Conservation (phyloP, 2,329 filamentous ascomycete species). For the Ascochyta fabae region DNA sequence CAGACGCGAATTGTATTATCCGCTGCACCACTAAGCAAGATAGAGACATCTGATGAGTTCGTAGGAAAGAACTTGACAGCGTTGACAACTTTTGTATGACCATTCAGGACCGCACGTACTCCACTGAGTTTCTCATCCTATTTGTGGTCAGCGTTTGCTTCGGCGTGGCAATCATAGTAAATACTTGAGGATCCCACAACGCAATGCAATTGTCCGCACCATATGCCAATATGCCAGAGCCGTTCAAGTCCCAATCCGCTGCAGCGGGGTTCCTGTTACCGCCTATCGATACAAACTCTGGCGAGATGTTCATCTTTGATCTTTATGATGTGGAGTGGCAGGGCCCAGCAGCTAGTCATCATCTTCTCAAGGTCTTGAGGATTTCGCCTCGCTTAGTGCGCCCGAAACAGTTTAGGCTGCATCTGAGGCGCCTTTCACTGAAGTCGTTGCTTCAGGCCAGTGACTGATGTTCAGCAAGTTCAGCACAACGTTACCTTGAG, state of each 20-base stretch:
- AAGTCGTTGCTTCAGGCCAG: slow-evolving; percentile 5
- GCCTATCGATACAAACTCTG: slow-evolving; percentile 73
- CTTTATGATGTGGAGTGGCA: slow-evolving; percentile 22
- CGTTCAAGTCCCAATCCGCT: slow-evolving; percentile 80
- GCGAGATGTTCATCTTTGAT: slow-evolving; percentile 38
- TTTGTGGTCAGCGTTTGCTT: slow-evolving; percentile 18
- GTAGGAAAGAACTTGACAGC: slow-evolving; percentile 77
- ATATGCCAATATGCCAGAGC: slow-evolving; percentile 77
- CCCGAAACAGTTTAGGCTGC: slow-evolving; percentile 20
- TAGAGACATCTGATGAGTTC: slow-evolving; percentile 55
- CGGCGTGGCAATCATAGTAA: slow-evolving; percentile 37
- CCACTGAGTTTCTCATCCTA: slow-evolving; percentile 60
- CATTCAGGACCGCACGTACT: slow-evolving; percentile 70
- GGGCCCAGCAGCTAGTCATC: slow-evolving; percentile 26
- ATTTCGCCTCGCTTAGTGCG: slow-evolving; percentile 41
- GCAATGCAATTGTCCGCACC: slow-evolving; percentile 89
- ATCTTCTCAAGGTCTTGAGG: slow-evolving; percentile 16
- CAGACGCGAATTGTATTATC: slow-evolving; percentile 78
- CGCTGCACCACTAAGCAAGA: slow-evolving; percentile 80
- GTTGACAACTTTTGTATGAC: slow-evolving; percentile 82
- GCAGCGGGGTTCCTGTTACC: slow-evolving; percentile 89
- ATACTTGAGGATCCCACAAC: slow-evolving; percentile 81
- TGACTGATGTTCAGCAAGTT: background rate
- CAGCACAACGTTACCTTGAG: slow-evolving; percentile 1
- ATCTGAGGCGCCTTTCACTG: slow-evolving; percentile 3